Evolutionary conservation across 108 stramenopile genomes (phyloP).

Genomic region (Nannochloropsis oceanica): DNA sequence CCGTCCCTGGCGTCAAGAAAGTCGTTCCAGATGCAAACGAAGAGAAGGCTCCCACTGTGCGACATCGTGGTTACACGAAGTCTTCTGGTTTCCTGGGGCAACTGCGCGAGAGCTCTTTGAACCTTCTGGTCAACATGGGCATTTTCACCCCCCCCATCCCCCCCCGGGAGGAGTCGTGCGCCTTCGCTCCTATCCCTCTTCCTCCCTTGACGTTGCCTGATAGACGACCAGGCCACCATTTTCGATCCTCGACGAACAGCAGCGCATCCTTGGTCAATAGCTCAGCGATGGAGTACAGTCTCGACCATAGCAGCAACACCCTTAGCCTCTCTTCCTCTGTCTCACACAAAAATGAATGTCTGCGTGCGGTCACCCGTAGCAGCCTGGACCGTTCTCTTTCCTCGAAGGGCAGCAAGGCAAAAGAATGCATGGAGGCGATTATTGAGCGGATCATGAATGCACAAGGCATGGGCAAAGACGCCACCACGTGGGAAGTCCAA

Average conservation of each 20-base stretch:
- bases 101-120: neutral
- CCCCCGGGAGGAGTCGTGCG: neutral
- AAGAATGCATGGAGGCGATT: neutral
- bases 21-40: neutral
- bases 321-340: neutral
- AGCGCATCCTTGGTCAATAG: neutral
- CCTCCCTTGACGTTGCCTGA: neutral
- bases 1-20: neutral
- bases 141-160: neutral
- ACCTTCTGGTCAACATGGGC: neutral
- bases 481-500: neutral
- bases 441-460: neutral
- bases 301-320: neutral
- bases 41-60: neutral
- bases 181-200: neutral
- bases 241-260: neutral
- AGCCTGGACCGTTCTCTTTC: neutral
- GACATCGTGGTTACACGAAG: neutral
- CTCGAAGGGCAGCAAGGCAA: no score
- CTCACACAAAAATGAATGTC: neutral
- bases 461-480: neutral
- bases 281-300: neutral
- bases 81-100: neutral
- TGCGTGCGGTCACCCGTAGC: neutral
- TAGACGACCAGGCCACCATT: neutral